These are phyloP conservation scores for Amoebophrya sp. DNA, from an alignment of 169 alveolate species.

Conservation along the genomic window DNA sequence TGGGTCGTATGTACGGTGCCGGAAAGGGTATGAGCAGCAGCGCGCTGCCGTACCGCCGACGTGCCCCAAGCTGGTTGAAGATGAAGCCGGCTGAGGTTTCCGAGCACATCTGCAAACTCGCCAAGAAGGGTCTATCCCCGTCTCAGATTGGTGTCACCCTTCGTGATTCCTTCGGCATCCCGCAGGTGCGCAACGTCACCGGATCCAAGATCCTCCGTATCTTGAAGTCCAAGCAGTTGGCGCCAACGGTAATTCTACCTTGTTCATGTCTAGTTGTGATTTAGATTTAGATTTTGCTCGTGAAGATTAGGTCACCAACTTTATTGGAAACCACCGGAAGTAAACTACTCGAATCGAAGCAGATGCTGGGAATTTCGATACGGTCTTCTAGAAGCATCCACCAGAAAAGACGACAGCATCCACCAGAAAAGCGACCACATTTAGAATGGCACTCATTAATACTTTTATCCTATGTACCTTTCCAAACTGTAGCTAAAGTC, in stretches of 20 bases:
- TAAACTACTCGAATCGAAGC: no score
- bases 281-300: no score
- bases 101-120: conserved; percentile 88
- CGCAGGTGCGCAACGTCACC: conserved; percentile 90
- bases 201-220: conserved; percentile 93
- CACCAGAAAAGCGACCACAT: no score
- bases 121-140: conserved; percentile 97
- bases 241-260: conserved; percentile 31
- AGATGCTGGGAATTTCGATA: no score
- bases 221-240: conserved; percentile 72
- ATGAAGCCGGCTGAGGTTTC: conserved; percentile 84
- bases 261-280: no score
- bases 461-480: no score
- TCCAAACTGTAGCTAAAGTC: no score
- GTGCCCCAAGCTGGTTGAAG: conserved; percentile 95
- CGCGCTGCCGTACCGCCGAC: conserved; percentile 93
- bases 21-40: conserved; percentile 85
- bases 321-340: no score
- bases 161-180: conserved; percentile 95
- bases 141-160: conserved; percentile 96
- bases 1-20: conserved; percentile 86
- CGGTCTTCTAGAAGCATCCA: no score
- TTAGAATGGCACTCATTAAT: no score
- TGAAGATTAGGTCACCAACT: no score
- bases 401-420: no score